These are phyloP conservation scores for Eutrema yunnanense DNA, from an alignment of 345 rosid genomes.

Conservation along the genomic window DNA sequence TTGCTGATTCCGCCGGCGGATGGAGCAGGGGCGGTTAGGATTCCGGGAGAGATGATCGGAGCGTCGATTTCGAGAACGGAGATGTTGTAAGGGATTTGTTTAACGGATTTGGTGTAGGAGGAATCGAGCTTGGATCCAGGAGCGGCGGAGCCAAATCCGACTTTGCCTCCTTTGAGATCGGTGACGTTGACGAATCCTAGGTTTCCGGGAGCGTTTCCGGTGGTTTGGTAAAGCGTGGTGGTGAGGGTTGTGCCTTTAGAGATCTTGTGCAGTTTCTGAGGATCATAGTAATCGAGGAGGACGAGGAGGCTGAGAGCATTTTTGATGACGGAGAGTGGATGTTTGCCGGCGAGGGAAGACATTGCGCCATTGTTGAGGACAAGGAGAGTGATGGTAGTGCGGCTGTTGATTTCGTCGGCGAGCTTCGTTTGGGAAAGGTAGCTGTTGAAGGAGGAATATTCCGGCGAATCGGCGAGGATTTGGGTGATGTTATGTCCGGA, in stretches of 20 bases:
- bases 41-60: constrained; percentile 64
- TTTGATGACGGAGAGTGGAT: constrained; percentile 76
- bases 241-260: constrained; percentile 64
- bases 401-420: constrained; percentile 86
- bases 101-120: constrained; percentile 58
- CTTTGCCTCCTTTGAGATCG: constrained; percentile 78
- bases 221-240: constrained; percentile 91
- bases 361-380: constrained; percentile 76
- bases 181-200: constrained; percentile 87
- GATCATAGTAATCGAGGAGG: constrained; percentile 80
- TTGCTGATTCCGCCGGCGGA: constrained; percentile 45
- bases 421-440: constrained; percentile 70
- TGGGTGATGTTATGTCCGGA: constrained; percentile 49
- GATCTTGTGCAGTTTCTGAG: constrained; percentile 69
- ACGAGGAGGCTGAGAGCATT: constrained; percentile 63
- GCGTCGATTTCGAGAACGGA: constrained; percentile 62
- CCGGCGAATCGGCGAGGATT: constrained; percentile 58
- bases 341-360: constrained; percentile 59
- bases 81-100: constrained; percentile 75
- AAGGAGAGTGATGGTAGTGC: constrained; percentile 67
- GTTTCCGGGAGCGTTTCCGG: constrained; percentile 82
- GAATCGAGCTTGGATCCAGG: constrained; percentile 83
- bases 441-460: constrained; percentile 67
- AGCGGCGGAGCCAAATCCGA: constrained; percentile 72
- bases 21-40: constrained; percentile 59